Evolutionary conservation across 2,329 filamentous ascomycete species (phyloP), one percentile per base, ranked within the genome.

Genomic region (Setomelanomma holmii): DNA sequence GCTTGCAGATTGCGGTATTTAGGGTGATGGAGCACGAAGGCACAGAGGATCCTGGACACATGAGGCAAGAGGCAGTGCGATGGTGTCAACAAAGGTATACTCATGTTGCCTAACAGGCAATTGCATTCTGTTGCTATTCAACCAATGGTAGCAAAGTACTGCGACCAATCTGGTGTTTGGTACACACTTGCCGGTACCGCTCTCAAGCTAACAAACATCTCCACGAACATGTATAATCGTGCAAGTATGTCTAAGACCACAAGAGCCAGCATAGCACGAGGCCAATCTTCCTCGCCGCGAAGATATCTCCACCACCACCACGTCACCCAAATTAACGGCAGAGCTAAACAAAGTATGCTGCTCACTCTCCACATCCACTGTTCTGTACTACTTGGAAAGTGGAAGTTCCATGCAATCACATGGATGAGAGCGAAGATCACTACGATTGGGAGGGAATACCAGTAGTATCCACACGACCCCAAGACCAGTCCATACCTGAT

Each of bases 111-210:
- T n/a, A n/a, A n/a, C n/a, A n/a, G n/a, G n/a, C n/a, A n/a, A n/a
- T n/a, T n/a, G n/a, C n/a, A n/a, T n/a, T n/a, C n/a, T n/a, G n/a
- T n/a, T n/a, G n/a, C n/a, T n/a, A n/a, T 11, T 45, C 23, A 62
- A 14, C 53, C 49, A 44, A 57, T 47, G 7, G 52, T 52, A 42
- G 56, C 56, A 36, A 60, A 49, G 30, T 55, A 62, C 21, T 55
- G 35, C 3, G 56, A 49, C 53, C 60, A 60, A 20, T 56, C 35
- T 4, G 50, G 44, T 30, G 56, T 59, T 21, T 40, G 20, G 41
- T 59, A 61, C 1, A 61, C 53, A 5, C 46, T 52, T 8, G 38
- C 40, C 5, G 55, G 53, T 5, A 55, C 51, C 3, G 43, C 22
- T 35, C 60, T 44, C 14, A 63, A 19, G 30, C 46, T 43, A 3